Base-by-base conservation (phyloP, 441 rosid species). In the Arabidopsis hybrid region DNA sequence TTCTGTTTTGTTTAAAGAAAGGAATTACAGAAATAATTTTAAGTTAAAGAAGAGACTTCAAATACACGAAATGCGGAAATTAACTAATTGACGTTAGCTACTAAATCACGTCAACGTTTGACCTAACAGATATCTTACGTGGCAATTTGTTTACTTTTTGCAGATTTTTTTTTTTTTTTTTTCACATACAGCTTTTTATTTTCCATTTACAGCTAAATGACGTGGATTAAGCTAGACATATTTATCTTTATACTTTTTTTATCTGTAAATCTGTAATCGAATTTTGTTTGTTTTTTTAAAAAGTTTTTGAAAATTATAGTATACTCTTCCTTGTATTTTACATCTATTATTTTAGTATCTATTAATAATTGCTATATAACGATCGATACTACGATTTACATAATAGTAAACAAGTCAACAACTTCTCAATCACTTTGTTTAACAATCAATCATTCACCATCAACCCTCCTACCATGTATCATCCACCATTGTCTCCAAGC, bases 21-120 rank as follows among this genome's bases (percentile, higher is more conserved):
- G 8, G 21, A 46, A 43, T 29, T 61, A 31, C 63, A 67, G 8
- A 35, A 64, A n/a, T 11, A 35, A 3, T 70, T 60, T 11, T 11
- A 61, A 34, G 34, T 16, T 35, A 21, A 26, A 17, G 57, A 29
- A 45, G 60, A 61, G 70, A 55, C 70, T 75, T 75, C 31, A 6
- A 31, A 75, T 55, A 63, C 79, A 75, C 62, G 78, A 67, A 74
- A 74, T 74, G 61, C 53, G 46, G 31, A 49, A 50, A 8, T 67
- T 67, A 49, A 66, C 46, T 18, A 60, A 59, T 17, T 59, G 2
- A 40, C 73, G 36, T 74, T 55, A 11, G 63, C 63, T 50, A 60
- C 78, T 60, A 55, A 67, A 43, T 67, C 71, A 68, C 79, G 75
- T 35, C 63, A 34, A 75, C 50, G 59, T 61, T 36, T 68, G 74